A percentile compares a stretch with the other conserved stretches of the same genome.
These are phyloP conservation scores for Diaporthe sp. DNA, from an alignment of 2,329 filamentous ascomycete genomes.

Conservation along the genomic window DNA sequence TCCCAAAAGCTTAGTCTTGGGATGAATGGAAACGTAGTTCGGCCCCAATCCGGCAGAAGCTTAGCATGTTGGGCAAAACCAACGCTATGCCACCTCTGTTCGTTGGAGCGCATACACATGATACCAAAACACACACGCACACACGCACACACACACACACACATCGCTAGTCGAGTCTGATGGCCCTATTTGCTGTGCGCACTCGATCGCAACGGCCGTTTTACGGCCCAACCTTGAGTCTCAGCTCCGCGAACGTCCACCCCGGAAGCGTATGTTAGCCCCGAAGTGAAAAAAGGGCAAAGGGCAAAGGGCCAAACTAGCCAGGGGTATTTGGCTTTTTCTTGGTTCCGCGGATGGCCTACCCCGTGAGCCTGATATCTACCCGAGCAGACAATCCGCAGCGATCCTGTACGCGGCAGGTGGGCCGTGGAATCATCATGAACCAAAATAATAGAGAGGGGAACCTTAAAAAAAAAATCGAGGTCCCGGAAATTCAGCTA, in stretches of 20 bases:
- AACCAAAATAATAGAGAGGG: neutral
- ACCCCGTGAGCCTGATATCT: constrained; percentile 22
- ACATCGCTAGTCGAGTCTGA: no score
- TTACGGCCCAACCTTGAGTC: constrained; percentile 11
- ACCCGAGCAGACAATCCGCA: neutral
- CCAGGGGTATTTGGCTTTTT: neutral
- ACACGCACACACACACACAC: neutral
- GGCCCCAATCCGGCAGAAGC: constrained; percentile 1
- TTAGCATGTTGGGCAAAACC: constrained; percentile 10
- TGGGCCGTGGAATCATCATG: neutral
- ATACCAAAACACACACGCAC: neutral
- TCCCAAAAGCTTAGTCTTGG: constrained; percentile 9
- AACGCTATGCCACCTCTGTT: neutral
- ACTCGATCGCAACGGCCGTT: constrained; percentile 6
- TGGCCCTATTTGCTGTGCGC: neutral
- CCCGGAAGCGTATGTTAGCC: neutral
- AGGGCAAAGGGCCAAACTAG: neutral
- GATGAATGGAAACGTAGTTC: neutral
- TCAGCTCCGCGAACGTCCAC: neutral
- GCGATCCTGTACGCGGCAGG: neutral
- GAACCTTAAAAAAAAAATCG: neutral
- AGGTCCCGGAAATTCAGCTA: neutral
- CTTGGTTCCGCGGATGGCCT: neutral
- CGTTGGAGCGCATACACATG: neutral
- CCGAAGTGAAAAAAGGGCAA: neutral